Percentiles rank a stretch among this genome's conserved stretches.
Evolutionary conservation across 1,284 basidiomycete species (phyloP).

Genomic region (Trichosporon sp.): DNA sequence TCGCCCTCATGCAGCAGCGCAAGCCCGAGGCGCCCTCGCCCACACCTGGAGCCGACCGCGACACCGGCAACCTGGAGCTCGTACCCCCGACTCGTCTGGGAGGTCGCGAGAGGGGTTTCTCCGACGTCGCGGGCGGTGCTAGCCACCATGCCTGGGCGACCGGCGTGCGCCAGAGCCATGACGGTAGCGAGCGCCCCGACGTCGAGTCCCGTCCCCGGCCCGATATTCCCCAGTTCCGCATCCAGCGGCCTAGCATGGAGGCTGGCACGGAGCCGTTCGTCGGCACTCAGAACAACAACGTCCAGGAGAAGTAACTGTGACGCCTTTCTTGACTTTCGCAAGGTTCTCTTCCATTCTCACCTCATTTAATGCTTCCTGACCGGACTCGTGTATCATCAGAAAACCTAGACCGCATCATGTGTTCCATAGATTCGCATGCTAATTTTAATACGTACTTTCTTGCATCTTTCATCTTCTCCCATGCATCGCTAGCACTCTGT

Average conservation of each 20-base stretch:
- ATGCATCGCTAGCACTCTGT: too few species aligned
- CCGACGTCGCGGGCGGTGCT: constrained; percentile 19
- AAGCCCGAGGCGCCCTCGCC: neutral
- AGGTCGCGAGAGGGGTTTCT: neutral
- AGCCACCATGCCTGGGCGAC: neutral
- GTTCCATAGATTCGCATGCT: neutral
- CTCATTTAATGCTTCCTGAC: neutral
- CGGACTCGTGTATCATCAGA: neutral
- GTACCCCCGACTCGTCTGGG: neutral
- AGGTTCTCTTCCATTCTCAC: neutral
- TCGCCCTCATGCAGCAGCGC: neutral
- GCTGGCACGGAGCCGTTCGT: neutral
- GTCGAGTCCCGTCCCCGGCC: neutral
- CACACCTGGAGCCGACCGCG: neutral
- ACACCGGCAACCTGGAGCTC: neutral
- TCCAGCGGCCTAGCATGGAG: constrained; percentile 32
- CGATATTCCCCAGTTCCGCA: constrained; percentile 21
- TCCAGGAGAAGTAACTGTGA: neutral
- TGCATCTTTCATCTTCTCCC: too few species aligned
- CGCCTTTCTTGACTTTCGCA: neutral
- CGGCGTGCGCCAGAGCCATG: neutral
- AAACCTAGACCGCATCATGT: neutral
- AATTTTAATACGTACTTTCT: neutral
- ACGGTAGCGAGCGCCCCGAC: neutral
- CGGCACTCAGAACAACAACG: neutral